Evolutionary conservation across 2,329 filamentous ascomycete species (phyloP), one percentile per base, ranked within the genome.

Genomic region (Ophiostoma pallidulum): DNA sequence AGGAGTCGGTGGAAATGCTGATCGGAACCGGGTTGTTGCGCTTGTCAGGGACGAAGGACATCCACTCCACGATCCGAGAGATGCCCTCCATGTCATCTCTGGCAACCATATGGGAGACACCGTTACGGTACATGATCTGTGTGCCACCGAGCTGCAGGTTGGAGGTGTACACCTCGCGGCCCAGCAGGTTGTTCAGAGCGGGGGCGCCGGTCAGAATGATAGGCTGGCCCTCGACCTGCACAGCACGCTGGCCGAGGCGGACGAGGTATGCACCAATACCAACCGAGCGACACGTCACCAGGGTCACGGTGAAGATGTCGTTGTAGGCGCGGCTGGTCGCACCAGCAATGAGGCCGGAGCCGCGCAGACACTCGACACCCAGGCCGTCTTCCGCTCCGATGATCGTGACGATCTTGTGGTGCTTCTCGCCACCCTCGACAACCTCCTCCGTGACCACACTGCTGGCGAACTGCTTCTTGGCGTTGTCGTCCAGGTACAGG

Each of bases 71-170:
- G 63, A 98, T 97, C 77, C 94, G 94, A 60, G 86, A 89, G 19
- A 98, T 86, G 78, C 92, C 92, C 61, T 91, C 90, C 60, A 98
- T 97, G 71, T 98, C 92, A 62, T 98, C 91, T 58, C 84, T 86
- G 60, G 92, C 92, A 57, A 91, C 96, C 86, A 97, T 91, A 74
- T 98, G 92, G 19, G 92, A 97, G 36, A 98, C 92, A 80, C 92
- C 92, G 66, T 98, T 98, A 72, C 87, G 90, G 80, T 98, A 97
- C 92, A 98, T 98, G 77, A 98, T 98, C 70, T 98, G 92, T n/a
- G 92, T 98, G 59, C 92, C 92, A 81, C 92, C 92, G 56, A 98
- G 87, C 74, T 98, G 92, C 62, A 98, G 71, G 77, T 98, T 98
- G 52, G 92, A 97, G 20, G 92, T 96, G 73, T 98, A 98, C 26